Percentiles rank a stretch among this genome's conserved stretches.
phyloP scores from a whole-genome alignment of 805 yeast species.

The Jamesozyma piceae region DNA sequence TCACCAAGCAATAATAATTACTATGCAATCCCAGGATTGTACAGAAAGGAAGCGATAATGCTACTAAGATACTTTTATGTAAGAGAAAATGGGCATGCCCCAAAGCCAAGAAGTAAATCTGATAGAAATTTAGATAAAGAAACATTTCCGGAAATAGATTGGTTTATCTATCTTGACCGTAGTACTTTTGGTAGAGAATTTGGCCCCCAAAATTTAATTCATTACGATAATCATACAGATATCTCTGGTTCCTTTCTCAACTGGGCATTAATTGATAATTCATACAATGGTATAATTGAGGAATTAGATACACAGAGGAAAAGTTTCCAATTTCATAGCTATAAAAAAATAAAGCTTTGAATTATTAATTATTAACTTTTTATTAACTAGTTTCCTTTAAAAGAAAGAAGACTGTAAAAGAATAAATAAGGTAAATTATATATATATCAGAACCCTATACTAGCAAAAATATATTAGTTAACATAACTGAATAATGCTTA shows the following conservation, averaged over 20 bases:
- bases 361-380: neutral
- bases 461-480: too few species aligned
- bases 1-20: neutral
- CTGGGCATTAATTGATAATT: conserved; percentile 22
- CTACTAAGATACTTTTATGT: conserved; percentile 76
- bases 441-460: too few species aligned
- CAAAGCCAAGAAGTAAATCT: conserved; percentile 66
- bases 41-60: conserved; percentile 73
- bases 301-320: conserved; percentile 5
- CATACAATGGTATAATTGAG: conserved; percentile 10
- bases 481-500: too few species aligned
- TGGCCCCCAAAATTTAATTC: conserved; percentile 10
- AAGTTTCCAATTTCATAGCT: neutral
- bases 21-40: conserved; percentile 62
- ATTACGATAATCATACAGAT: conserved; percentile 15
- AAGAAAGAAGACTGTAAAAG: neutral
- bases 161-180: conserved; percentile 41
- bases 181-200: conserved; percentile 37
- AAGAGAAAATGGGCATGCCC: conserved; percentile 78
- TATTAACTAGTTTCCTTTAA: neutral
- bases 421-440: too few species aligned
- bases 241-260: conserved; percentile 11
- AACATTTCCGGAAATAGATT: conserved; percentile 52
- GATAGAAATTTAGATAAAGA: conserved; percentile 50
- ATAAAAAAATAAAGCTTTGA: neutral